Base-by-base conservation (phyloP, 2,329 filamentous ascomycete species). In the Zymoseptoria tritici region DNA sequence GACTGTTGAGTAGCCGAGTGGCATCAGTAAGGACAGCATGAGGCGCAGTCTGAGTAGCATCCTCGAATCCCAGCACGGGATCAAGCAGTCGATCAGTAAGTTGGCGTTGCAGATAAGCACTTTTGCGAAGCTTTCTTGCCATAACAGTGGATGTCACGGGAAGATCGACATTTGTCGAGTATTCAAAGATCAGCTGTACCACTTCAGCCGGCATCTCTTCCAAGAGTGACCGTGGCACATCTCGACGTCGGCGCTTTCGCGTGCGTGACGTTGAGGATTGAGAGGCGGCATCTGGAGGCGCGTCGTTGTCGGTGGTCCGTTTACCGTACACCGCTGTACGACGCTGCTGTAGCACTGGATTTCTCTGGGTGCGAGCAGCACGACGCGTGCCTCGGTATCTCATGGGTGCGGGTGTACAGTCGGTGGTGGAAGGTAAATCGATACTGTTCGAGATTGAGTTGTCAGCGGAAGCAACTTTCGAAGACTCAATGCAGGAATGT, bases 121-220 rank as follows among this genome's bases (percentile, higher is more conserved):
- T 69, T 19, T 67, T 63, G 7, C 68, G 68, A n/a, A 75, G 66
- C 57, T 71, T 67, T 3, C 55, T 49, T 21, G 63, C 62, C 21
- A 75, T 57, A 13, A 62, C 58, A 6, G 65, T 60, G 16, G 72
- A 74, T 8, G 68, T 67, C 21, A 69, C 49, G 3, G 72, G 68
- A 8, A 75, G 61, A 36, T 70, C 66, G 36, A 71, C 55, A 53
- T 73, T 75, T 26, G 60, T 65, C 21, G 67, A 68, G 31, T 62
- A 64, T 11, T 68, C 62, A 54, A 74, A 75, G 42, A 75, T 73
- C 20, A 64, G 58, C 56, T 74, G 71, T 31, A 74, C 52, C 13
- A 75, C 66, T 57, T 75, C 73, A 6, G 67, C 66, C n/a, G 73
- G 73, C 21, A 74, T 57, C 49, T 68, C 61, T 55, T 75, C 72